phyloP scores from a whole-genome alignment of 441 rosid genomes.

The Monsonia emarginata region DNA sequence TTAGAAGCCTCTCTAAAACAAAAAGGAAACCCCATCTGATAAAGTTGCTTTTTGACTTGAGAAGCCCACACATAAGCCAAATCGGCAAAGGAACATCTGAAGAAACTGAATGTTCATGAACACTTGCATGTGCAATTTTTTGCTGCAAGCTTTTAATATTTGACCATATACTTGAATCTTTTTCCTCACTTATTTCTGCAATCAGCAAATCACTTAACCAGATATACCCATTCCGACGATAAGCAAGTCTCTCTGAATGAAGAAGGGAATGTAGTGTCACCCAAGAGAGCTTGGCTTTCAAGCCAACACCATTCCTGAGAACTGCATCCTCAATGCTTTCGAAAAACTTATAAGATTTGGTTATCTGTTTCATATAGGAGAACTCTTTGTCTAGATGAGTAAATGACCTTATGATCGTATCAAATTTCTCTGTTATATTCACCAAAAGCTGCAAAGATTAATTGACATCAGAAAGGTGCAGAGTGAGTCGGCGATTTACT shows the following conservation, averaged over 20 bases:
- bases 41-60: slow-evolving; percentile 65
- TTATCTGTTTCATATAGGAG: slow-evolving; percentile 60
- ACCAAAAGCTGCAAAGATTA: slow-evolving; percentile 69
- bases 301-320: slow-evolving; percentile 34
- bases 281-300: slow-evolving; percentile 71
- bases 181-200: slow-evolving; percentile 75
- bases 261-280: slow-evolving; percentile 90
- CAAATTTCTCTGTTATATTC: slow-evolving; percentile 68
- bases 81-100: slow-evolving; percentile 75
- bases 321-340: slow-evolving; percentile 38
- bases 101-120: slow-evolving; percentile 46
- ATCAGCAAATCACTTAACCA: slow-evolving; percentile 95
- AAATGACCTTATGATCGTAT: slow-evolving; percentile 63
- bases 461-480: slow-evolving; percentile 13
- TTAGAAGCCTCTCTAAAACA: slow-evolving; percentile 88
- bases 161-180: slow-evolving; percentile 51
- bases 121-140: slow-evolving; percentile 63
- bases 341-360: slow-evolving; percentile 62
- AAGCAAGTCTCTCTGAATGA: slow-evolving; percentile 77
- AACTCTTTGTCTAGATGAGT: slow-evolving; percentile 91
- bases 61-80: slow-evolving; percentile 82
- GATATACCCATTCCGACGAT: slow-evolving; percentile 78
- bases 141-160: slow-evolving; percentile 61
- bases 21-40: slow-evolving; percentile 86
- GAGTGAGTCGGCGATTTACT: neutral